phyloP scores from a whole-genome alignment of 768 basidiomycete genomes.

The Boletus sensibilis region DNA sequence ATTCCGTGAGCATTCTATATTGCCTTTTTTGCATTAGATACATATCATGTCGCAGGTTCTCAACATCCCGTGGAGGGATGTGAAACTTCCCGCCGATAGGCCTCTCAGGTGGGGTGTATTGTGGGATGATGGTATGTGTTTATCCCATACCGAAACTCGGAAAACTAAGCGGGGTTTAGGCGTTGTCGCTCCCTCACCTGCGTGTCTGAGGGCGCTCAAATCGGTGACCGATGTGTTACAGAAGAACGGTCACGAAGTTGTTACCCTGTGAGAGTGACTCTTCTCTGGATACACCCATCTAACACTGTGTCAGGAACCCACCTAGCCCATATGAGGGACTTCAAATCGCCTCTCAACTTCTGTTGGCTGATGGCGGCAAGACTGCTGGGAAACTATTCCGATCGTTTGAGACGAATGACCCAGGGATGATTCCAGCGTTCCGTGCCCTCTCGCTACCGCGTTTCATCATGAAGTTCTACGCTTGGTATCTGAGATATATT shows the following conservation, averaged over 20 bases:
- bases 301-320: constrained; percentile 19
- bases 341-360: constrained; percentile 50
- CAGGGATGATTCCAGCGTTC: constrained; percentile 42
- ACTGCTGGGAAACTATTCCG: constrained; percentile 36
- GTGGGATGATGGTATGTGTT: constrained; percentile 55
- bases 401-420: constrained; percentile 47
- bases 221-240: constrained; percentile 44
- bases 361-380: constrained; percentile 51
- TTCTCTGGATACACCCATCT: background rate
- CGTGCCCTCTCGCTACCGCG: constrained; percentile 45
- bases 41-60: constrained; percentile 24
- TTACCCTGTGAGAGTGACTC: constrained; percentile 46
- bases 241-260: constrained; percentile 48
- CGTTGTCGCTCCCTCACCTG: constrained; percentile 56
- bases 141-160: background rate
- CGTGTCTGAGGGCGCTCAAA: constrained; percentile 54
- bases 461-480: constrained; percentile 46
- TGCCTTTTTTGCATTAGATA: no score
- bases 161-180: constrained; percentile 37
- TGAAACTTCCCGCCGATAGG: constrained; percentile 47
- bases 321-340: constrained; percentile 54
- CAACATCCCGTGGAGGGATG: constrained; percentile 37
- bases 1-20: constrained; percentile 32
- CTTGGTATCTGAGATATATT: constrained; percentile 52
- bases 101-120: constrained; percentile 60